Conservation (phyloP, 768 basidiomycete species). For the Termitomyces sp. region DNA sequence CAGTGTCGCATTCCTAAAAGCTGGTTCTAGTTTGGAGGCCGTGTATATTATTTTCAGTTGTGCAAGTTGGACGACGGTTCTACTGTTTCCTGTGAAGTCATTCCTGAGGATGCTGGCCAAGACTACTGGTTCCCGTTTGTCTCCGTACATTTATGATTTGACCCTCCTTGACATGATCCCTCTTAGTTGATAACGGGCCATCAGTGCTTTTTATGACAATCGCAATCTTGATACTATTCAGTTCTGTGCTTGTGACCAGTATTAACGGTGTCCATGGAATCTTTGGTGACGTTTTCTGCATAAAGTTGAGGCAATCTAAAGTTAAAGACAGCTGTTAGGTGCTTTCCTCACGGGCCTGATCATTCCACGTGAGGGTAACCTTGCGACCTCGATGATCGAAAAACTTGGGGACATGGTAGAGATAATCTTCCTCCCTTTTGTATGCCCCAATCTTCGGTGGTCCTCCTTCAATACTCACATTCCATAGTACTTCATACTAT, state of each 20-base stretch:
- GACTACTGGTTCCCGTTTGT: conserved; percentile 56
- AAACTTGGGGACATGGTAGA: conserved; percentile 94
- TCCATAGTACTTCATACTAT: conserved; percentile 81
- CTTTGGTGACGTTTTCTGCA: conserved; percentile 50
- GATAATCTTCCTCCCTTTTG: conserved; percentile 83
- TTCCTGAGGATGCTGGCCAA: conserved; percentile 66
- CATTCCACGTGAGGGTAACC: conserved; percentile 82
- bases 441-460: conserved; percentile 19
- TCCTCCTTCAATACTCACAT: background rate
- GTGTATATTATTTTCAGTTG: conserved; percentile 79
- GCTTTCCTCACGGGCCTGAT: conserved; percentile 79
- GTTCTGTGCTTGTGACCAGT: conserved; percentile 88
- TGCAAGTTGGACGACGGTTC: conserved; percentile 72
- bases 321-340: conserved; percentile 27
- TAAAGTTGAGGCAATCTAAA: background rate
- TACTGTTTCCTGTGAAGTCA: conserved; percentile 61
- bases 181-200: conserved; percentile 63
- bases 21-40: conserved; percentile 73
- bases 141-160: background rate
- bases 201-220: conserved; percentile 86
- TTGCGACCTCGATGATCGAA: conserved; percentile 79
- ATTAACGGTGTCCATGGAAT: conserved; percentile 89
- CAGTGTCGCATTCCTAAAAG: conserved; percentile 90
- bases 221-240: conserved; percentile 75
- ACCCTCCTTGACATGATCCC: background rate